Percentiles rank a stretch among this genome's conserved stretches.
These are phyloP conservation scores for Conidiobolus incongruus DNA, from an alignment of 371 early-diverging fungal species.

Conservation along the genomic window DNA sequence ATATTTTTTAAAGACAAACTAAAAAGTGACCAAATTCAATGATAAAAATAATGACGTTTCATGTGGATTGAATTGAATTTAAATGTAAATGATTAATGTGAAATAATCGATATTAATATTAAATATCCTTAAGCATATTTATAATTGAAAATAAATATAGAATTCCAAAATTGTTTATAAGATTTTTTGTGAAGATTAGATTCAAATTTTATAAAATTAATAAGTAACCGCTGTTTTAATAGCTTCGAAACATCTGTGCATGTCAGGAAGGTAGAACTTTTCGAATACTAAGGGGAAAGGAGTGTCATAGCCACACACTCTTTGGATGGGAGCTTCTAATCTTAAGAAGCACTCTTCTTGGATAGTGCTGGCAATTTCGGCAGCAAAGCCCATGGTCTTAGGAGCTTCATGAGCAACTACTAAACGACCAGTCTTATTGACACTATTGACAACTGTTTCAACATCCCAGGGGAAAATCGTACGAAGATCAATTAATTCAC, in stretches of 20 bases:
- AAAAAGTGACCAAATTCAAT: too few relatives aligned
- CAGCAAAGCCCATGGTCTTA: constrained; percentile 76
- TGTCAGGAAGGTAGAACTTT: constrained; percentile 81
- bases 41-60: too few relatives aligned
- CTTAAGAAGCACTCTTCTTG: constrained; percentile 67
- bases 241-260: constrained; percentile 69
- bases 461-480: constrained; percentile 87
- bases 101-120: too few relatives aligned
- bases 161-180: too few relatives aligned
- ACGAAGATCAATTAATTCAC: constrained; percentile 87
- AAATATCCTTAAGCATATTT: too few relatives aligned
- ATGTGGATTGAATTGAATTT: too few relatives aligned
- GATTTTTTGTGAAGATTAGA: too few relatives aligned
- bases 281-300: constrained; percentile 94
- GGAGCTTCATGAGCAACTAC: constrained; percentile 94
- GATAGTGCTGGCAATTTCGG: constrained; percentile 82
- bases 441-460: constrained; percentile 78
- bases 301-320: constrained; percentile 80
- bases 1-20: too few relatives aligned
- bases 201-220: constrained; percentile 12
- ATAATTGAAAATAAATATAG: too few relatives aligned
- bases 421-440: constrained; percentile 86
- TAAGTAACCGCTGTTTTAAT: constrained; percentile 56
- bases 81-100: too few relatives aligned
- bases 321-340: constrained; percentile 64